Base-by-base conservation (phyloP, 352 stramenopile species). In the Phytopythium oedochilum region DNA sequence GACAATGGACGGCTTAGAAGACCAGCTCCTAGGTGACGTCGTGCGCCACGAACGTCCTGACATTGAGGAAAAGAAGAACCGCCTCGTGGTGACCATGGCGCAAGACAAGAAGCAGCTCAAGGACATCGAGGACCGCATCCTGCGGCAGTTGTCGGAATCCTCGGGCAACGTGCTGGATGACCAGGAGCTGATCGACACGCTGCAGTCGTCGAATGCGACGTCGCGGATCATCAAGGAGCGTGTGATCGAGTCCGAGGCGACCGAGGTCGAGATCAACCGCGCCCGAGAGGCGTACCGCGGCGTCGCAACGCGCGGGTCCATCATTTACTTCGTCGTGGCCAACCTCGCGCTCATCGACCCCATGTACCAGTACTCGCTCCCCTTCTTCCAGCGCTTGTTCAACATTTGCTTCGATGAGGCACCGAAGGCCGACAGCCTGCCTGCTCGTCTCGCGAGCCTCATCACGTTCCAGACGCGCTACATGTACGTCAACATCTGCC, bases 361-460 rank as follows among this genome's bases (percentile, higher is more conserved):
- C 3, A 98, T 98, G 93, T 98, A 98, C 73, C 93, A 98, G 73
- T 97, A 98, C 71, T 98, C 91, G 38, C 68, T 98, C 26, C 79
- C 87, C 3, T 98, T 96, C 67, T 98, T 97, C 52, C 87, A 96
- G 55, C 68, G 75, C 0, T 75, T 98, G 23, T 98, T 97, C 68
- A 88, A 94, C 51, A 88, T 90, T 54, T 98, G 92, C 62, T 95
- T 98, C 35, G 74, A 91, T 45, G 78, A 92, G 61, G 81, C 79
- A 4, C 69, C 79, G 0, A 75, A 71, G 43, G 76, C 78, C 0
- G 71, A 84, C 53, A 56, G 60, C 0, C 68, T 98, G 5, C 59
- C 67, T 2, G 65, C 63, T 39, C 76, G 94, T 0, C 57, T 98
- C 1, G 46, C 70, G 22, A 92, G 78, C 34, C 74, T 98, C n/a